Evolutionary conservation across 768 basidiomycete species (phyloP).

Genomic region (Mycena venus): DNA sequence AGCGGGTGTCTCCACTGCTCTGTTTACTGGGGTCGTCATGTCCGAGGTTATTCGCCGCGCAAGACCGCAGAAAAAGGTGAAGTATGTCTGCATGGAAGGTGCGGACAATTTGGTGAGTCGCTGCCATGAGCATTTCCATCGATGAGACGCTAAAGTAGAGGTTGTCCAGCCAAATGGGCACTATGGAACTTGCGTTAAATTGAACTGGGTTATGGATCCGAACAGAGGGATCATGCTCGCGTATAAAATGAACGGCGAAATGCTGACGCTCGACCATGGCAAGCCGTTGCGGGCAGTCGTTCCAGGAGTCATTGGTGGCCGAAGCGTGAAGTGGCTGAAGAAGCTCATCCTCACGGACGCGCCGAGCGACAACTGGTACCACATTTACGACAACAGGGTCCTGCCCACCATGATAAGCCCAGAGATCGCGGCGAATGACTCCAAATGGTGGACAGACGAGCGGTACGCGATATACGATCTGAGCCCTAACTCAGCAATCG

Average conservation of each 20-base stretch:
- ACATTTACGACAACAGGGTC: conserved; percentile 67
- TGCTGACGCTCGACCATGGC: conserved; percentile 74
- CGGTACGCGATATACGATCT: conserved; percentile 64
- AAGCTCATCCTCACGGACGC: conserved; percentile 63
- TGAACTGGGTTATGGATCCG: conserved; percentile 59
- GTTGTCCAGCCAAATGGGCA: conserved; percentile 62
- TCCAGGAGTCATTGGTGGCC: conserved; percentile 74
- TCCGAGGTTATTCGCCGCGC: conserved; percentile 65
- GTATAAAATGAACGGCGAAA: conserved; percentile 73
- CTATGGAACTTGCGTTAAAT: conserved; percentile 62
- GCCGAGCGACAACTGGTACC: conserved; percentile 59
- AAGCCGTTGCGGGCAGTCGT: conserved; percentile 75
- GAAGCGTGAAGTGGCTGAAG: conserved; percentile 72
- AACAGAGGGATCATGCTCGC: conserved; percentile 65
- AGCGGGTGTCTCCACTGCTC: conserved; percentile 64
- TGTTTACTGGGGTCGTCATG: conserved; percentile 73
- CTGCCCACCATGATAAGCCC: conserved; percentile 73
- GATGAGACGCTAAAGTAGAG: not conserved
- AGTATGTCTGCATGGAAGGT: conserved; percentile 73
- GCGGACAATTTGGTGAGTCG: conserved; percentile 54
- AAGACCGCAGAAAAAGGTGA: conserved; percentile 52
- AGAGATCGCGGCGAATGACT: conserved; percentile 45
- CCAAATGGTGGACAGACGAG: conserved; percentile 18
- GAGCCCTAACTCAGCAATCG: conserved; percentile 72
- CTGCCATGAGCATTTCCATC: not conserved